Evolutionary conservation across 1,139 yeast genomes (phyloP), one percentile per base, ranked within the genome.

Genomic region (Kodamaea plutei): DNA sequence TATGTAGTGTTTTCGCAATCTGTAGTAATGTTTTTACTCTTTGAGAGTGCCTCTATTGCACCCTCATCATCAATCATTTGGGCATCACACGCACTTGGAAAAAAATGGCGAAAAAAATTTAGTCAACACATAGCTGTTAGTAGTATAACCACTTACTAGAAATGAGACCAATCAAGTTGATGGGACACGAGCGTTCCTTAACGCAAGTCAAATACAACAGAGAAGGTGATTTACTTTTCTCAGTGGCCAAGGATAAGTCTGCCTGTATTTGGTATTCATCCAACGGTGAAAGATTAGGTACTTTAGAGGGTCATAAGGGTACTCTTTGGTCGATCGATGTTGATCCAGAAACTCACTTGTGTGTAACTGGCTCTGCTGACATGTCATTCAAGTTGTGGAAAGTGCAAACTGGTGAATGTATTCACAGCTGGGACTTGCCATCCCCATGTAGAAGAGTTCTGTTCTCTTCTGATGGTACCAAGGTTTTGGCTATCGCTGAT

Each of bases 261-360:
- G 93, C 91, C n/a, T 80, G 88, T 35, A 83, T 89, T 41, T 93
- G 97, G 97, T 91, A 76, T 61, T 77, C 96, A 16, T 82, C 84
- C 44, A 91, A 89, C 56, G 99, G 99, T 48, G 98, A 93, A 64
- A 79, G 98, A 61, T 64, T 93, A 39, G 99, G 98, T 31, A 91
- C 99, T 37, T 76, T 87, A 46, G 79, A 76, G 39, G 74, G 74
- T 28, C 98, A 91, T 58, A 73, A 73, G 42, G 98, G 98, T 79
- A 85, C 96, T 39, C 82, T 91, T 52, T 88, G 95, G 94, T 81
- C 96, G 23, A 82, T 91, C 43, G 97, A 91, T 54, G 83, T 88
- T 33, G 94, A 85, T 56, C 67, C 73, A 28, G 69, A 71, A 52
- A 63, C 93, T 15, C 68, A 71, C 25, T 73, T 76, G 43, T 79